These are phyloP conservation scores for Eutrema japonicum DNA, from an alignment of 345 rosid species.

Conservation along the genomic window DNA sequence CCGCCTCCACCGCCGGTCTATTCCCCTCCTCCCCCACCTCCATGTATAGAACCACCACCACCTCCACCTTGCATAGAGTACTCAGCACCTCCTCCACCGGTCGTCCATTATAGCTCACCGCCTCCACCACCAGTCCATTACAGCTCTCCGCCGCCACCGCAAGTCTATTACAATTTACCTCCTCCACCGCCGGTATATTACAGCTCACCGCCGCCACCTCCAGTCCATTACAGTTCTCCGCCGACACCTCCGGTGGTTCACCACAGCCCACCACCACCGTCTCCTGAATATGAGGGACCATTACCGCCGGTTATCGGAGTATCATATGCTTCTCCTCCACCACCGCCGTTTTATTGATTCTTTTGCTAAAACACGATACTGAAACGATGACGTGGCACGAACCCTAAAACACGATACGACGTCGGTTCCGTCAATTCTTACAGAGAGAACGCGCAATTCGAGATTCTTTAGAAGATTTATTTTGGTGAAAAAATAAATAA, in stretches of 20 bases:
- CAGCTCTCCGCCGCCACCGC: conserved; percentile 51
- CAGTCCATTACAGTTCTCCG: conserved; percentile 36
- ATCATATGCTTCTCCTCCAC: conserved; percentile 91
- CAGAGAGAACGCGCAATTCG: background rate
- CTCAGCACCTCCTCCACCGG: conserved; percentile 58
- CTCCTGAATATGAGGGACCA: conserved; percentile 78
- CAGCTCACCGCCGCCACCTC: conserved; percentile 54
- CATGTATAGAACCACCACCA: conserved; percentile 68
- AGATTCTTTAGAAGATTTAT: conserved; percentile 26
- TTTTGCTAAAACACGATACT: conserved; percentile 41
- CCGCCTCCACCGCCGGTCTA: conserved; percentile 51
- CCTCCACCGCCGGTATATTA: conserved; percentile 45
- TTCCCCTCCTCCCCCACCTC: conserved; percentile 58
- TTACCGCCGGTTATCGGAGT: conserved; percentile 78
- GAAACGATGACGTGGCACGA: conserved; percentile 4
- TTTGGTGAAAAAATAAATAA: conserved; percentile 1
- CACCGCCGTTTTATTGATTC: conserved; percentile 94
- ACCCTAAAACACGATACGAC: background rate
- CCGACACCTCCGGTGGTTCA: conserved; percentile 9
- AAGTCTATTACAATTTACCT: conserved; percentile 37
- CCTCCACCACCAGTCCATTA: conserved; percentile 48
- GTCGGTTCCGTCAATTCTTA: conserved; percentile 12
- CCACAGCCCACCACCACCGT: conserved; percentile 58
- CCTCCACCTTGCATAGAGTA: conserved; percentile 38
- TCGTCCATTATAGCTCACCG: conserved; percentile 37